A percentile compares a stretch with the other conserved stretches of the same genome.
Conservation (phyloP, 2,329 filamentous ascomycete species). For the Byssochlamys sp. region DNA sequence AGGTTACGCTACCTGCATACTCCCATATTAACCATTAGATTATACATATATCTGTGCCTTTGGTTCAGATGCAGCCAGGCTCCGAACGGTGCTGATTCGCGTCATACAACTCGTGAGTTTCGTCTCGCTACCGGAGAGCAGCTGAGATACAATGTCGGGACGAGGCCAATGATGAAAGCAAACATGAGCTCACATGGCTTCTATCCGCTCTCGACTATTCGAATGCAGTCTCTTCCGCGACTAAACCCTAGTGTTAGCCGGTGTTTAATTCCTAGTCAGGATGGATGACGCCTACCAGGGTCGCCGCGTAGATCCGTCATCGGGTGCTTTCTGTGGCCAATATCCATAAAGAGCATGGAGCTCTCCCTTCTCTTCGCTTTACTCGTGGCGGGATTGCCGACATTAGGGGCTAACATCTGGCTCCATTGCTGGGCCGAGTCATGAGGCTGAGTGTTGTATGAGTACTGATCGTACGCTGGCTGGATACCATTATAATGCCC, state of each 20-base stretch:
- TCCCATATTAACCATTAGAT: constrained; percentile 27
- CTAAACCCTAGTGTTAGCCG: constrained; percentile 3
- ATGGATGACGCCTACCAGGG: constrained; percentile 9
- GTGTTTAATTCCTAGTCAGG: neutral
- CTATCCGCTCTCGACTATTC: constrained; percentile 3
- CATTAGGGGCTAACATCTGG: constrained; percentile 31
- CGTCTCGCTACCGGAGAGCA: constrained; percentile 8
- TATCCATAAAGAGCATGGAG: constrained; percentile 38
- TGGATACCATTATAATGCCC: constrained; percentile 41
- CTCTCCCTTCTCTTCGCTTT: constrained; percentile 42
- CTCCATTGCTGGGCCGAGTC: constrained; percentile 25
- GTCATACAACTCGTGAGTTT: constrained; percentile 21
- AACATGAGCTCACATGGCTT: neutral
- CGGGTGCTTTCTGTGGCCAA: constrained; percentile 20
- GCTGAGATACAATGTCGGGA: constrained; percentile 1
- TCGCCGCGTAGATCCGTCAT: constrained; percentile 15
- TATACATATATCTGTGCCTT: constrained; percentile 18
- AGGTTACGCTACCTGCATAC: constrained; percentile 2
- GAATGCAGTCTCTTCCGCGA: constrained; percentile 9
- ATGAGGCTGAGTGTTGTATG: constrained; percentile 20
- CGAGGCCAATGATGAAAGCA: neutral
- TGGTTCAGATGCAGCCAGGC: constrained; percentile 11
- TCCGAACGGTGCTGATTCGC: constrained; percentile 20
- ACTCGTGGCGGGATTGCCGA: constrained; percentile 24
- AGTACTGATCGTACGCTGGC: constrained; percentile 37